A percentile compares a stretch with the other conserved stretches of the same genome.
phyloP scores from a whole-genome alignment of 2,329 filamentous ascomycete species.

The Ambrosiella beaveri region DNA sequence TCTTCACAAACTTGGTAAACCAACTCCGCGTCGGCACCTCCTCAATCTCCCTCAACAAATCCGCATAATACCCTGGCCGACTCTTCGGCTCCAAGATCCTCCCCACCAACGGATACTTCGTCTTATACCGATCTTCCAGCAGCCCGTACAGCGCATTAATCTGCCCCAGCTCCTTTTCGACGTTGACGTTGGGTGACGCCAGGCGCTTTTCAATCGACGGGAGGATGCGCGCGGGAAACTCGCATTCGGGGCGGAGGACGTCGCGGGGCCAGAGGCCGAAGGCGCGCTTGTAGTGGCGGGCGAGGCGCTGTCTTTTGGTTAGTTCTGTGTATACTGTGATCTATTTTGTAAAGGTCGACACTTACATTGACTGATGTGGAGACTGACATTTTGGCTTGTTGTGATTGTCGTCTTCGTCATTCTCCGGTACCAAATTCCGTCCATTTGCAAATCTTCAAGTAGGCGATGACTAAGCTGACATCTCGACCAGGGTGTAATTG shows the following conservation, averaged over 20 bases:
- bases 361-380: no score
- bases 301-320: conserved; percentile 3
- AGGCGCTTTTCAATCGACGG: conserved; percentile 16
- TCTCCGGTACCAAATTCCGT: no score
- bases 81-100: conserved; percentile 38
- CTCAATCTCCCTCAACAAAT: conserved; percentile 44
- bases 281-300: conserved; percentile 29
- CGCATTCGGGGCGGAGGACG: conserved; percentile 42
- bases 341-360: no score
- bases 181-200: conserved; percentile 8
- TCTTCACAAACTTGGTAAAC: conserved; percentile 33
- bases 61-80: conserved; percentile 46
- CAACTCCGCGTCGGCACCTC: conserved; percentile 41
- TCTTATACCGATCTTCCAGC: conserved; percentile 40
- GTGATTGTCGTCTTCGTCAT: no score
- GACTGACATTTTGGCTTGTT: no score
- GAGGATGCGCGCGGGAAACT: conserved; percentile 39
- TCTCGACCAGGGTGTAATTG: no score
- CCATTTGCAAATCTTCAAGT: no score
- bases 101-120: conserved; percentile 14
- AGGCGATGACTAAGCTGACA: no score
- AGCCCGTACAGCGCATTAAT: conserved; percentile 42
- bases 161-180: conserved; percentile 21
- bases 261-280: conserved; percentile 47
- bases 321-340: no score